These are phyloP conservation scores for Pseudocercospora vitis DNA, from an alignment of 2,329 filamentous ascomycete species.

Conservation along the genomic window DNA sequence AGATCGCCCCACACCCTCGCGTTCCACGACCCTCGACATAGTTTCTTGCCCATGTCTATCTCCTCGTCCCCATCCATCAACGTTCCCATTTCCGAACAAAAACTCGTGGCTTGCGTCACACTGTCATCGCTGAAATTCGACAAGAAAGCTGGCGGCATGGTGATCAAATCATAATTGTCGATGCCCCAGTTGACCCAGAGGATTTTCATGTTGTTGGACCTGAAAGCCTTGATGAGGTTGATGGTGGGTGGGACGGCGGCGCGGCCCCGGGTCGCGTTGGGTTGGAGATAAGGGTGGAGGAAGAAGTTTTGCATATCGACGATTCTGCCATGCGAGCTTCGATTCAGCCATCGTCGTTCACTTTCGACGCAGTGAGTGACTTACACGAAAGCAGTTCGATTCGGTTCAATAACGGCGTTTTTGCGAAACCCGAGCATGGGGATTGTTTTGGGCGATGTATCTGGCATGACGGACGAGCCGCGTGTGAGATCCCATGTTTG, in stretches of 20 bases:
- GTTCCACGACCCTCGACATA: slow-evolving; percentile 35
- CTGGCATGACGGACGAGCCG: slow-evolving; percentile 32
- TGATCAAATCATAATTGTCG: slow-evolving; percentile 34
- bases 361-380: no score
- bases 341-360: no score
- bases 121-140: slow-evolving; percentile 31
- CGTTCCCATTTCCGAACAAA: slow-evolving; percentile 37
- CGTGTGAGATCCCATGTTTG: slow-evolving; percentile 37
- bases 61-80: slow-evolving; percentile 27
- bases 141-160: slow-evolving; percentile 34
- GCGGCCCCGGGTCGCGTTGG: slow-evolving; percentile 29
- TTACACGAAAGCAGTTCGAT: slow-evolving; percentile 30
- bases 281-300: slow-evolving; percentile 33
- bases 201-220: slow-evolving; percentile 32
- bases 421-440: slow-evolving; percentile 32
- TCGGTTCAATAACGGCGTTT: slow-evolving; percentile 32
- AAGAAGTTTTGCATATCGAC: slow-evolving; percentile 40
- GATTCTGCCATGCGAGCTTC: no score
- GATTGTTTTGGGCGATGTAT: slow-evolving; percentile 35
- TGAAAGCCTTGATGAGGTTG: slow-evolving; percentile 35
- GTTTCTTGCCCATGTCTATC: slow-evolving; percentile 31
- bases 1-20: slow-evolving; percentile 36
- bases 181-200: slow-evolving; percentile 38
- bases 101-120: slow-evolving; percentile 29
- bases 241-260: slow-evolving; percentile 33